These are phyloP conservation scores for Suillus bovinus DNA, from an alignment of 768 basidiomycete genomes.

Conservation along the genomic window DNA sequence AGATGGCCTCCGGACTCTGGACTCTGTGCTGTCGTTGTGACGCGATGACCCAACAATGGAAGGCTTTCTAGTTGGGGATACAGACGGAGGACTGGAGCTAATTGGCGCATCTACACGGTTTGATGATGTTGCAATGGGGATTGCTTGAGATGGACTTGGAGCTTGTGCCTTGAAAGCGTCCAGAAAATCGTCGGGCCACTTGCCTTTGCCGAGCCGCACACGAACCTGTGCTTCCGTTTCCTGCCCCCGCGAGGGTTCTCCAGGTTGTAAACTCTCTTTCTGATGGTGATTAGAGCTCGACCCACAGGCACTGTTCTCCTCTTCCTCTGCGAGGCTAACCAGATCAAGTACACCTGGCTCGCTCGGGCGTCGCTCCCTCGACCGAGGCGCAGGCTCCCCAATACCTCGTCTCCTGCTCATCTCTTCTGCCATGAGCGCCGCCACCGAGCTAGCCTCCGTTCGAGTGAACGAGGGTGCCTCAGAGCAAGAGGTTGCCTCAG, in stretches of 20 bases:
- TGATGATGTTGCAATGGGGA: slow-evolving; percentile 21
- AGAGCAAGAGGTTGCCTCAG: slow-evolving; percentile 68
- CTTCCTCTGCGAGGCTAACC: slow-evolving; percentile 70
- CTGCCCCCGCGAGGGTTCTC: slow-evolving; percentile 23
- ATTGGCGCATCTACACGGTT: slow-evolving; percentile 18
- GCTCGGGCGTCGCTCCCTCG: slow-evolving; percentile 63
- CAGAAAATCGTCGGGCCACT: slow-evolving; percentile 83
- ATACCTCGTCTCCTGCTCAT: slow-evolving; percentile 38
- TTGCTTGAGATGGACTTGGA: slow-evolving; percentile 33
- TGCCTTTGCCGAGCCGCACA: slow-evolving; percentile 71
- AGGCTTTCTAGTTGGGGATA: slow-evolving; percentile 55
- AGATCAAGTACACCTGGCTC: slow-evolving; percentile 63
- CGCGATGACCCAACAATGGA: slow-evolving; percentile 49
- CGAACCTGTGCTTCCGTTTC: slow-evolving; percentile 32
- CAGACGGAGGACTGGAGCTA: slow-evolving; percentile 37
- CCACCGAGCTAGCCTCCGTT: slow-evolving; percentile 62
- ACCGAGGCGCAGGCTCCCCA: slow-evolving; percentile 27
- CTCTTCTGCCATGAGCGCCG: slow-evolving; percentile 48
- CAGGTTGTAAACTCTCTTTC: slow-evolving; percentile 18
- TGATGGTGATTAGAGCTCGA: slow-evolving; percentile 43
- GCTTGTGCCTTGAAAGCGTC: slow-evolving; percentile 47
- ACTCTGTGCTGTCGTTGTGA: slow-evolving; percentile 48
- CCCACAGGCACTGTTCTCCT: slow-evolving; percentile 51
- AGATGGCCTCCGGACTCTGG: slow-evolving; percentile 52
- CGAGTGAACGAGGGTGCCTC: slow-evolving; percentile 66